A percentile compares a stretch with the other conserved stretches of the same genome.
phyloP scores from a whole-genome alignment of 2,329 filamentous ascomycete genomes.

The Fulvia fulva region DNA sequence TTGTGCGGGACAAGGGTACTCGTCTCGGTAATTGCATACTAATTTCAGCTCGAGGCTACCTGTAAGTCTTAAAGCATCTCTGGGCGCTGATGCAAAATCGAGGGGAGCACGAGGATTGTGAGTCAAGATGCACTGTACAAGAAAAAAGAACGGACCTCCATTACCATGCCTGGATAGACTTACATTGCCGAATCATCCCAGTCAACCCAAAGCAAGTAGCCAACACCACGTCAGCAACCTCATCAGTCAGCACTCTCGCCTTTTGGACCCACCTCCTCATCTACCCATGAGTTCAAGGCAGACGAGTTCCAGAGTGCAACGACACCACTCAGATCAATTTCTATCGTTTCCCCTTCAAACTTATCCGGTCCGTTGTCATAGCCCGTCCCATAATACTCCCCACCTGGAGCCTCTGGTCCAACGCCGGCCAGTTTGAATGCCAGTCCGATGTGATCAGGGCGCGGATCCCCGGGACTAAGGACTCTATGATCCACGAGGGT shows the following conservation, averaged over 20 bases:
- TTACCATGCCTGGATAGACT: too few species aligned
- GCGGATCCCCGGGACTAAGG: neutral
- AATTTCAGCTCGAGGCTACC: too few species aligned
- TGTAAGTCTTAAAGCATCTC: too few species aligned
- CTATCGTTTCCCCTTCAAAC: neutral
- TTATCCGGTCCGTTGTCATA: neutral
- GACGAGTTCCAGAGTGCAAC: neutral
- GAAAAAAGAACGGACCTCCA: too few species aligned
- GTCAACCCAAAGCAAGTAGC: neutral
- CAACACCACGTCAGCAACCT: neutral
- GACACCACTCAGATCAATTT: neutral
- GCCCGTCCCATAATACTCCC: neutral
- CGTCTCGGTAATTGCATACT: too few species aligned
- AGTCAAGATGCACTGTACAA: too few species aligned
- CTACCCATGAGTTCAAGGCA: neutral
- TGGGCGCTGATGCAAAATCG: too few species aligned
- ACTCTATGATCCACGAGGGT: neutral
- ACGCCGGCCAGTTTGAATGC: neutral
- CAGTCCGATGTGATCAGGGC: neutral
- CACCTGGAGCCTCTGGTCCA: neutral
- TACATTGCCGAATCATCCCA: neutral
- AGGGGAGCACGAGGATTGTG: too few species aligned
- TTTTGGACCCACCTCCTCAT: neutral
- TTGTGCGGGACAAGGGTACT: too few species aligned
- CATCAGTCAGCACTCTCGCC: neutral